These are phyloP conservation scores for Entomortierella beljakovae DNA, from an alignment of 192 early-diverging fungal genomes.

Conservation along the genomic window DNA sequence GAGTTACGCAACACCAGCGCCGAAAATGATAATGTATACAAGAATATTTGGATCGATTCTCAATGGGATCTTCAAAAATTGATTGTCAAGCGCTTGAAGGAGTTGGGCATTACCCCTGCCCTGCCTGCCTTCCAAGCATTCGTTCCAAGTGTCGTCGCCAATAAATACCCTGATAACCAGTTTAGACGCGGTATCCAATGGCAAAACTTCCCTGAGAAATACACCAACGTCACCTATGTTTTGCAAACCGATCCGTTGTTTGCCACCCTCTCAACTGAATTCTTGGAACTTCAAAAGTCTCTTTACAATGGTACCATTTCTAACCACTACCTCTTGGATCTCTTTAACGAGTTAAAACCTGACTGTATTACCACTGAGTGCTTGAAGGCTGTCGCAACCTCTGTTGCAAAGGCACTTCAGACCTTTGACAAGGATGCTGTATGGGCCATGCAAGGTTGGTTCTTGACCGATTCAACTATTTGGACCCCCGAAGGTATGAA, in stretches of 20 bases:
- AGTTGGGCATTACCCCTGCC: conserved; percentile 24
- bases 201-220: conserved; percentile 18
- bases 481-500: conserved; percentile 26
- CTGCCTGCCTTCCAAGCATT: conserved; percentile 45
- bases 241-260: conserved; percentile 36
- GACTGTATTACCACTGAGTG: conserved; percentile 30
- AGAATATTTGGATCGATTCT: conserved; percentile 37
- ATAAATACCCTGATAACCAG: conserved; percentile 18
- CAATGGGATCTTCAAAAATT: conserved; percentile 38
- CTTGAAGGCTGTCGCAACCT: conserved; percentile 14
- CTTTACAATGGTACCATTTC: conserved; percentile 29
- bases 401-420: conserved; percentile 32
- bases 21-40: conserved; percentile 35
- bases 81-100: conserved; percentile 19
- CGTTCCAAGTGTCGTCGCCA: conserved; percentile 8
- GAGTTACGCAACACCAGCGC: conserved; percentile 16
- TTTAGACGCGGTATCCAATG: conserved; percentile 31
- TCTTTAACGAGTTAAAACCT: conserved; percentile 41
- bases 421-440: conserved; percentile 26
- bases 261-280: conserved; percentile 11
- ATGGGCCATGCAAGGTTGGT: conserved; percentile 53
- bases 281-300: conserved; percentile 27
- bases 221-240: conserved; percentile 40
- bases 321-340: conserved; percentile 38
- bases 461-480: conserved; percentile 15